A percentile compares a stretch with the other conserved stretches of the same genome.
Conservation (phyloP, 2,329 filamentous ascomycete genomes). For the Torrubiella hemipterigena region DNA sequence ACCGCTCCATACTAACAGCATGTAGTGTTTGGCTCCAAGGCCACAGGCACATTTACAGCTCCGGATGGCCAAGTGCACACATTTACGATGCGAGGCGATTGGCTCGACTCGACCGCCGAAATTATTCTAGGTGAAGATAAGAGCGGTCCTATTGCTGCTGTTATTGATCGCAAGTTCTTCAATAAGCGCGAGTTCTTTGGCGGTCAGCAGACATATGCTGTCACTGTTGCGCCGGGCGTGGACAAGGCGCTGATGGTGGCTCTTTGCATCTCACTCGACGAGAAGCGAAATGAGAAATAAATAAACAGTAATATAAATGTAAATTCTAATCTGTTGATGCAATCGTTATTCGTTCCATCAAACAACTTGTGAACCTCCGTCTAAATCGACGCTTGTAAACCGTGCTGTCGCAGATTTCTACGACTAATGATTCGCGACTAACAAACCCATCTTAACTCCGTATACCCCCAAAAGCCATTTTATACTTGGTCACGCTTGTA, state of each 20-base stretch:
- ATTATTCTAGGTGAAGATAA: constrained; percentile 37
- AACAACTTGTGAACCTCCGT: too few species aligned
- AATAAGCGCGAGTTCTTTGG: constrained; percentile 45
- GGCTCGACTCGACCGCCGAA: constrained; percentile 41
- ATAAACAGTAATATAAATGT: background rate
- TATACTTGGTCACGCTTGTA: too few species aligned
- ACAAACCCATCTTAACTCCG: too few species aligned
- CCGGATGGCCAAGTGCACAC: constrained; percentile 26
- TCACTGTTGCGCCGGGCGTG: constrained; percentile 51
- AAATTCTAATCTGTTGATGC: background rate
- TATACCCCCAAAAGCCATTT: too few species aligned
- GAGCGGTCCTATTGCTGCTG: constrained; percentile 38
- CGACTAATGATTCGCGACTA: too few species aligned
- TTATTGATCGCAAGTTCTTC: constrained; percentile 46
- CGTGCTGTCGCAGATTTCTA: too few species aligned
- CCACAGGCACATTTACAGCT: constrained; percentile 45
- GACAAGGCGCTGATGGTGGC: constrained; percentile 55
- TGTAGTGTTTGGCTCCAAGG: constrained; percentile 40
- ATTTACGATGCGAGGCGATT: constrained; percentile 49
- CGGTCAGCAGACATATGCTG: constrained; percentile 52
- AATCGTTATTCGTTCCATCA: too few species aligned
- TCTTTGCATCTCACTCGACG: constrained; percentile 56
- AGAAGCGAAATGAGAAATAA: constrained; percentile 36
- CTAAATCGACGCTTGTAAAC: too few species aligned
- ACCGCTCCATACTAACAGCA: background rate